Evolutionary conservation across 2,329 filamentous ascomycete species (phyloP), one percentile per base, ranked within the genome.

Genomic region (Camillea tinctor): DNA sequence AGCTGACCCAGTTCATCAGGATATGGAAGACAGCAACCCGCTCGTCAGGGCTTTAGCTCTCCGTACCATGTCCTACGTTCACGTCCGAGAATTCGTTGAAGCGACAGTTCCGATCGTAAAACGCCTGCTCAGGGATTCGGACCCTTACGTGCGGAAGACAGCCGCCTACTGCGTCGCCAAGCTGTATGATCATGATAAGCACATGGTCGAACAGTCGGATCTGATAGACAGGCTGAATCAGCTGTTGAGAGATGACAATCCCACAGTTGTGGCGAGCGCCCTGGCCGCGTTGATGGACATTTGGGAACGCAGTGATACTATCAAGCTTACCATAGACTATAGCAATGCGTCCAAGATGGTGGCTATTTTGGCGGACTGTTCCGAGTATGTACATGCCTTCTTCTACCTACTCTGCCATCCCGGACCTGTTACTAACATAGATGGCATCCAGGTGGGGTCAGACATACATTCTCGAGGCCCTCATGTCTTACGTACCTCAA

Each of bases 311-410:
- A 98, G 93, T 73, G 94, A 98, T 75, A 92, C 91, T 60, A 99
- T 99, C 76, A 97, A 97, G 74, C 87, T 99, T 64, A 98, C 95
- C 3, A 97, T 99, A 69, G 95, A 99, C 77, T 98, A 99, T 74
- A 87, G 88, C 64, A 99, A 96, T 77, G 95, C 95, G 23, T 98
- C 94, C 55, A 99, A 99, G 79, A 95, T 99, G 81, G 93, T 98
- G 40, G 93, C 95, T 50, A 98, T 99, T 62, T 77, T 99, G 22
- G 89, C 95, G 1, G 95, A 99, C 74, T 98, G 95, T 78, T 98
- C 95, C 19, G 95, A 99, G 91, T 96, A 84, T 72, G 90, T 81
- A 51, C 48, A 21, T 56, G 1, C 15, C 36, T n/a, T 17, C 36
- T n/a, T n/a, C 36, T n/a, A 44, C 15, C 17, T 30, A 30, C 26